Conservation (phyloP, 306 rosid species). For the Citrullus amarus region DNA sequence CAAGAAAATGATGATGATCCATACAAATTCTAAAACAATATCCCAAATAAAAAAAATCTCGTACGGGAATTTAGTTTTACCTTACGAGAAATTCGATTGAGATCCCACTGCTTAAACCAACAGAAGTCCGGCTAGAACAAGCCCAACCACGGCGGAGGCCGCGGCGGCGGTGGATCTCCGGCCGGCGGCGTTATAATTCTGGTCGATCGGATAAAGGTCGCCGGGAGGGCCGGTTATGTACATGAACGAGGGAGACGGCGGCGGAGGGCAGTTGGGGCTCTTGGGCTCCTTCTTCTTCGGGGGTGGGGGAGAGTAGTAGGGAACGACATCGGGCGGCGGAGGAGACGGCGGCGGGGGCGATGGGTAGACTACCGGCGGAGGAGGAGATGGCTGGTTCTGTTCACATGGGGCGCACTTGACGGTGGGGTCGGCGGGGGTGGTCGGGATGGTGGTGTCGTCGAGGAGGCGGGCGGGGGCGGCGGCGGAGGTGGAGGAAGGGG, state of each 20-base stretch:
- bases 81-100: background rate
- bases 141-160: background rate
- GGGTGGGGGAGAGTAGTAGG: conserved; percentile 6
- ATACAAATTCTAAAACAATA: background rate
- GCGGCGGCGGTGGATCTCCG: background rate
- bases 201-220: background rate
- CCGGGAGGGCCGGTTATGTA: conserved; percentile 9
- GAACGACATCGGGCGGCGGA: background rate
- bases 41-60: background rate
- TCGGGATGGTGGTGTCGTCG: background rate
- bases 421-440: background rate
- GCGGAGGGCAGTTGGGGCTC: background rate
- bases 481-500: background rate
- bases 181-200: background rate
- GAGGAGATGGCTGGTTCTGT: background rate
- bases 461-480: background rate
- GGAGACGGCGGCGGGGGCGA: conserved; percentile 4
- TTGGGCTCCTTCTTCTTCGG: background rate
- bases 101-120: background rate
- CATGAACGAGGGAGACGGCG: background rate
- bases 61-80: background rate
- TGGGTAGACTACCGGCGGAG: background rate
- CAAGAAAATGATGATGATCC: background rate
- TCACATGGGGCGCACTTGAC: conserved; percentile 3
- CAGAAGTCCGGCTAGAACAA: background rate